A percentile compares a stretch with the other conserved stretches of the same genome.
Evolutionary conservation across 2,329 filamentous ascomycete genomes (phyloP).

Genomic region (Tricladium varicosporioides): DNA sequence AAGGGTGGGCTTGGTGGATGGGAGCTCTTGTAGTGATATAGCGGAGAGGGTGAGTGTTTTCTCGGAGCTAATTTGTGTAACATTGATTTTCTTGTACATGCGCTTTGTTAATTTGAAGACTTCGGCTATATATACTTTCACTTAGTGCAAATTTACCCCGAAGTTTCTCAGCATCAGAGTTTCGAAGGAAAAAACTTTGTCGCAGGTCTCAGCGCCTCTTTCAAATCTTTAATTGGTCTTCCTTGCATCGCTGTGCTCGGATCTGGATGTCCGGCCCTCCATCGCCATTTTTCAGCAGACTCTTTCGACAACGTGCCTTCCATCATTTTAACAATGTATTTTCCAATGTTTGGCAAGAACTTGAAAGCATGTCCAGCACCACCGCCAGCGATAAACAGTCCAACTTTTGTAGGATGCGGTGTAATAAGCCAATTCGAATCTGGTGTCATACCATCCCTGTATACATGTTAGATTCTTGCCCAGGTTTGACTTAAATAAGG

Average conservation of each 20-base stretch:
- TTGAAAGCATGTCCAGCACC: constrained; percentile 64
- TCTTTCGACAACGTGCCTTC: constrained; percentile 33
- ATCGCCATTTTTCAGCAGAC: not conserved
- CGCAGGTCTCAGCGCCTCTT: not conserved
- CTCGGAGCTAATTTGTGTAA: too few relatives aligned
- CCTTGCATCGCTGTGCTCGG: not conserved
- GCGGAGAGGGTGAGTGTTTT: too few relatives aligned
- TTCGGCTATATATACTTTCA: too few relatives aligned
- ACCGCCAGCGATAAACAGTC: constrained; percentile 55
- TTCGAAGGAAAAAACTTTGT: too few relatives aligned
- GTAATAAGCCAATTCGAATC: not conserved
- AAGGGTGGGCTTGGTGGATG: too few relatives aligned
- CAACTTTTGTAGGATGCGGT: constrained; percentile 33
- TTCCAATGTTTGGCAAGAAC: constrained; percentile 59
- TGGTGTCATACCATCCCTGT: not conserved
- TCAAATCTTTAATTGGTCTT: not conserved
- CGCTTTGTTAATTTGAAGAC: too few relatives aligned
- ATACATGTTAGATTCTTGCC: not conserved
- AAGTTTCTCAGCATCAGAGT: too few relatives aligned
- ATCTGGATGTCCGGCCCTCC: not conserved
- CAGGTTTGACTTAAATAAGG: not conserved
- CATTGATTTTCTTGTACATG: too few relatives aligned
- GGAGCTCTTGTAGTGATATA: too few relatives aligned
- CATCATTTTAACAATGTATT: constrained; percentile 51
- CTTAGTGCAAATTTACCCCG: too few relatives aligned